These are phyloP conservation scores for Bipolaris zeicola DNA, from an alignment of 2,329 filamentous ascomycete species.

Conservation along the genomic window DNA sequence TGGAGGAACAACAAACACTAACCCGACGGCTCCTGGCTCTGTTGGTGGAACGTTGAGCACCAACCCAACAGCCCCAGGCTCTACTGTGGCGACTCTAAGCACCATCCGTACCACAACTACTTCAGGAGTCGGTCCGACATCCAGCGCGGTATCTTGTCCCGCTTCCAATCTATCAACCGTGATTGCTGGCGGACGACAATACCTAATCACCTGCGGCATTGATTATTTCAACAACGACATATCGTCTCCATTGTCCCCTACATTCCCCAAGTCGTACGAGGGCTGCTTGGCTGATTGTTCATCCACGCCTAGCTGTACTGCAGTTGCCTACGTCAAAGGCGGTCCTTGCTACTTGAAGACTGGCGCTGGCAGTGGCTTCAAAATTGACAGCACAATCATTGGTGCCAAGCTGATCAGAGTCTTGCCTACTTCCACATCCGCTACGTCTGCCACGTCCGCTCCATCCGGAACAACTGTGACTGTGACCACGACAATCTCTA, in stretches of 20 bases:
- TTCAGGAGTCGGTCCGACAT: neutral
- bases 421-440: neutral
- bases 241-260: neutral
- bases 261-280: constrained; percentile 21
- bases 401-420: constrained; percentile 19
- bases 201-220: constrained; percentile 17
- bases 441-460: neutral
- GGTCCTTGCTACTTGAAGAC: constrained; percentile 29
- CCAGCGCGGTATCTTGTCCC: constrained; percentile 15
- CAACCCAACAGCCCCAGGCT: neutral
- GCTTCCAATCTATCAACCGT: constrained; percentile 5
- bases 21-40: too few relatives aligned
- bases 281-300: constrained; percentile 26
- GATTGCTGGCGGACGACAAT: neutral
- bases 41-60: too few relatives aligned
- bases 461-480: constrained; percentile 12
- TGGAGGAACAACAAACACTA: too few relatives aligned
- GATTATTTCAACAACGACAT: constrained; percentile 15
- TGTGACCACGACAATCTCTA: constrained; percentile 16
- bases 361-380: constrained; percentile 4
- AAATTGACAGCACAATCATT: constrained; percentile 17
- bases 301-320: constrained; percentile 21
- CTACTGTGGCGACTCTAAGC: neutral
- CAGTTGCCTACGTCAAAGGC: constrained; percentile 23
- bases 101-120: neutral